phyloP scores from a whole-genome alignment of 108 stramenopile species.

The Nitzschia inconspicua region DNA sequence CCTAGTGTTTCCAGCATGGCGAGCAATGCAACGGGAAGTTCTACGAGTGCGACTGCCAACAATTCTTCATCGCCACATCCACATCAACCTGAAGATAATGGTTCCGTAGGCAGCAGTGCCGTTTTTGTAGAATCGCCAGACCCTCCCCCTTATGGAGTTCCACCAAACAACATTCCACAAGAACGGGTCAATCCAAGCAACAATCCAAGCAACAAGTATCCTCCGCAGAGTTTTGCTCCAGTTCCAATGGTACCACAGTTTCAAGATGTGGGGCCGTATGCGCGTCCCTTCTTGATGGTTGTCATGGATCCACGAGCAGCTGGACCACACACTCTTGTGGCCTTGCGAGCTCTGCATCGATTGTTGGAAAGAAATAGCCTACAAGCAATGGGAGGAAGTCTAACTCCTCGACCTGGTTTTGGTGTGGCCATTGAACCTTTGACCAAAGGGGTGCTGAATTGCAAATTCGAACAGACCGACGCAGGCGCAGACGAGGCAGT shows the following conservation, averaged over 20 bases:
- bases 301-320: conserved; percentile 83
- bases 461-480: conserved; percentile 89
- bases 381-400: conserved; percentile 14
- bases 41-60: neutral
- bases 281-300: conserved; percentile 76
- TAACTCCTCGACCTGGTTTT: conserved; percentile 12
- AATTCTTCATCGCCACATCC: conserved; percentile 31
- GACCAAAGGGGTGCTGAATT: conserved; percentile 59
- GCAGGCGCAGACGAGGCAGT: conserved; percentile 88
- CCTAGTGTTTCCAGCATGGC: neutral
- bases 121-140: conserved; percentile 10
- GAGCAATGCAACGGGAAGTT: neutral
- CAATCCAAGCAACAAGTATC: neutral
- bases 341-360: conserved; percentile 67
- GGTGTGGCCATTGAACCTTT: conserved; percentile 24
- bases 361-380: conserved; percentile 52
- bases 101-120: neutral
- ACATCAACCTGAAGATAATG: neutral
- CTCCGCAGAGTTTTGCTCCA: conserved; percentile 5
- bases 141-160: neutral
- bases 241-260: neutral
- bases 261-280: conserved; percentile 41
- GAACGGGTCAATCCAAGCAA: neutral
- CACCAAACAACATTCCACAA: neutral
- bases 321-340: conserved; percentile 84